Base-by-base conservation (phyloP, 2,329 filamentous ascomycete species). In the Cryphonectria radicalis region DNA sequence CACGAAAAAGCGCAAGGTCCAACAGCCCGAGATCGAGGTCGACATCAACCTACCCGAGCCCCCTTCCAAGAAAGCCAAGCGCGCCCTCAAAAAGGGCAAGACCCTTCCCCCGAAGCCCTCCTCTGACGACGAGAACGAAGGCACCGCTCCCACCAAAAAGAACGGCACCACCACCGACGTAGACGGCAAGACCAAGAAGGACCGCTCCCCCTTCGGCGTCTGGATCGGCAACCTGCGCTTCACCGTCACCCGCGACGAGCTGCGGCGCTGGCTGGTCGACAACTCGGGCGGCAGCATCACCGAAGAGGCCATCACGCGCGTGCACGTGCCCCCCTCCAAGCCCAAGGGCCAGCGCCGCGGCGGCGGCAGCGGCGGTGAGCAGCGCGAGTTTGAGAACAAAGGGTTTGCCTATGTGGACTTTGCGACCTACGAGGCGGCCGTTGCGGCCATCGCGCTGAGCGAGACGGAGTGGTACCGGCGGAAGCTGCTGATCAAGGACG, bases 361-460 rank as follows among this genome's bases (percentile, higher is more conserved):
- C n/a, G 68, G 83, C 37, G 78, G 78, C 50, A 53, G n/a, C 42
- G 68, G 46, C 19, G 53, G 13, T 37, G 25, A 64, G 63, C 35
- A 55, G n/a, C 32, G 35, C 53, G 63, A 63, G 37, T 78, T 87
- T 32, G 85, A 91, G 76, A 99, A 98, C 84, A 95, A 92, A 82
- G 97, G 96, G 22, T 99, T 98, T 79, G 96, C 96, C 69, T 99
- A 99, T 79, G 90, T 99, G 74, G 97, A 99, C 80, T 97, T 99
- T 79, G 84, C 89, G 63, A 91, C 88, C 35, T 87, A 91, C 57
- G 83, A 82, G n/a, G 88, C 90, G 60, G 88, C 94, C 77, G 84
- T 94, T 46, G 89, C 91, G n/a, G 95, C 94, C 63, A 87, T 98
- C 74, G 91, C 90, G 2, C 85, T 98, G 57, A 97, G 93, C n/a